Base-by-base conservation (phyloP, 169 alveolate species). In the Cryptosporidium ryanae region DNA sequence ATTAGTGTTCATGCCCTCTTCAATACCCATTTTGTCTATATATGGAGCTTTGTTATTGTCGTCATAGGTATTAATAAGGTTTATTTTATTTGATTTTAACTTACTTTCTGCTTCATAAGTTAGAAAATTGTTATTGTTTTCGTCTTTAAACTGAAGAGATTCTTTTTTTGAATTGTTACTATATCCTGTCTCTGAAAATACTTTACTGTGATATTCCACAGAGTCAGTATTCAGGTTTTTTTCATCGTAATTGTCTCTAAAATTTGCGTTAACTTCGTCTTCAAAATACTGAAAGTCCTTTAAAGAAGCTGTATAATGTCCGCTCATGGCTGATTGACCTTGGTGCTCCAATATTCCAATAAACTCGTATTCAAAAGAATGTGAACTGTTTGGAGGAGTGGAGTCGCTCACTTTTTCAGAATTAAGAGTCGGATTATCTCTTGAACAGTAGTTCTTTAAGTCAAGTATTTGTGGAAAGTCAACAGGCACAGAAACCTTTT, bases 271-370 rank as follows among this genome's bases (percentile, higher is more conserved):
- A 0, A 38, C 8, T 10, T 38, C 8, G 8, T 38, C 46, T 7
- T 52, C 63, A 12, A 61, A 32, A 29, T 59, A 76, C 27, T 76
- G 76, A 34, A 76, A 76, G 34, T 76, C 87, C 34, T 55, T 76
- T 59, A 76, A 61, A 15, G 87, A 76, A 18, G 87, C 87, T 17
- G 87, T 76, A 27, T 76, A 76, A 50, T 76, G 87, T 0, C 87
- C 87, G 29, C 87, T 76, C 87, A 76, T 76, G 6, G 87, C 87
- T 0, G 87, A 76, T 49, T 76, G 87, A 5, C 87, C 87, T 50
- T 76, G 87, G 29, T 76, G 87, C 18, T 76, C 87, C 6, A 76
- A 52, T 23, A 76, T 76, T 3, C 87, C 87, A 76, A 76, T 76
- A 15, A 76, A 76, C 71, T 76, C 87, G 21, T 76, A 76, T 50